Base-by-base conservation (phyloP, 2,329 filamentous ascomycete species). In the Juglanconis sp. region DNA sequence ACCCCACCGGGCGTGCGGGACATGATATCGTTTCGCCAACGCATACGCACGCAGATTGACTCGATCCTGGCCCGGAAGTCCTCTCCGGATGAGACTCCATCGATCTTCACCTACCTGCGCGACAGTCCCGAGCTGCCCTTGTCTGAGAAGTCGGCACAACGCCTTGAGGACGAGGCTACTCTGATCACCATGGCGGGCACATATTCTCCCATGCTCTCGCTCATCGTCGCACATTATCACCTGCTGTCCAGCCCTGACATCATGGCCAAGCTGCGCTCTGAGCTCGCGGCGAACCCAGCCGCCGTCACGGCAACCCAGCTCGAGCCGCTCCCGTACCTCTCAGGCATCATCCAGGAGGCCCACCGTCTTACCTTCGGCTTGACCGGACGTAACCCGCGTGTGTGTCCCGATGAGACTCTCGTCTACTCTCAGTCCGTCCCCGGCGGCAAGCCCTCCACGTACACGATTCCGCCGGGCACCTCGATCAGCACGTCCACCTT, bases 321-420 rank as follows among this genome's bases (percentile, higher is more conserved):
- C 3, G 62, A 68, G 52, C 56, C 54, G 30, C 62, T 63, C 8
- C 64, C 64, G 5, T 65, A 63, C 17, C 15, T 64, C 4, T 56
- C 58, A 7, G 63, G 56, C 8, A 42, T 66, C 24, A 32, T 52
- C 30, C 64, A 70, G 63, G 73, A 76, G 56, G 66, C 69, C 6
- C 65, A 69, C 13, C 68, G 74, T 1, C 66, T 79, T 13, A 68
- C 66, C 2, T 77, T 76, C 54, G 75, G 75, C 1, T 65, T 77
- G 1, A 74, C 72, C 11, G 72, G 73, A 4, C 66, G 76, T 4
- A 72, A 73, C 42, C 70, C 73, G 3, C 69, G 75, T 15, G 53
- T 66, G 30, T 64, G 59, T 44, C 64, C 63, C 2, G 63, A 66
- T 5, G 35, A 65, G 44, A 3, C 55, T 7, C 70, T 72, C n/a